Evolutionary conservation across 495 filamentous ascomycete species (phyloP).

Genomic region (Xylaria telfairii): DNA sequence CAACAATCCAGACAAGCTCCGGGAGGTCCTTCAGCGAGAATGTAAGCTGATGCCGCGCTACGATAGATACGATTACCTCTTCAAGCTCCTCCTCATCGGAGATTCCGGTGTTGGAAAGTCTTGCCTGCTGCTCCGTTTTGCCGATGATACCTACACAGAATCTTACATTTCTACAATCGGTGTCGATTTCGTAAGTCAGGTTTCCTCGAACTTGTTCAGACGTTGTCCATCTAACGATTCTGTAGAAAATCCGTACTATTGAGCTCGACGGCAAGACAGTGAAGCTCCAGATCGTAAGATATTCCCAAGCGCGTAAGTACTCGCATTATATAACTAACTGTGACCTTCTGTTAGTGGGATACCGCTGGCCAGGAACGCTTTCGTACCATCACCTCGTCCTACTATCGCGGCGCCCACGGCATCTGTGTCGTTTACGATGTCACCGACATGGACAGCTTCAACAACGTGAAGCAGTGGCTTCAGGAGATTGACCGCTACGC

Average conservation of each 20-base stretch:
- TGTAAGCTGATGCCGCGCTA: slow-evolving; percentile 18
- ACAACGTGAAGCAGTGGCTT: slow-evolving; percentile 99
- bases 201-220: not conserved
- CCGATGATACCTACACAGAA: slow-evolving; percentile 99
- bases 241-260: slow-evolving; percentile 98
- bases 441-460: slow-evolving; percentile 99
- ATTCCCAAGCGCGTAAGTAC: not conserved
- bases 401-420: slow-evolving; percentile 97
- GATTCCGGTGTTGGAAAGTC: slow-evolving; percentile 99
- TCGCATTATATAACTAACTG: slow-evolving; percentile 23
- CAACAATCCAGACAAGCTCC: slow-evolving; percentile 30
- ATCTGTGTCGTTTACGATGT: slow-evolving; percentile 99
- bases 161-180: slow-evolving; percentile 99
- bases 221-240: slow-evolving; percentile 32
- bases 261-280: slow-evolving; percentile 99
- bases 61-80: slow-evolving; percentile 98
- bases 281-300: slow-evolving; percentile 96
- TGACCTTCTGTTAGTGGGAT: slow-evolving; percentile 75
- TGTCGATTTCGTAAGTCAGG: slow-evolving; percentile 88
- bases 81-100: slow-evolving; percentile 99
- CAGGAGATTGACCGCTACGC: slow-evolving; percentile 99
- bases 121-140: slow-evolving; percentile 94
- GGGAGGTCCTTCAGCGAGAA: slow-evolving; percentile 29
- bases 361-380: slow-evolving; percentile 99
- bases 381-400: slow-evolving; percentile 98